phyloP scores from a whole-genome alignment of 106 monocot species.

The Cymbidium sinense region DNA sequence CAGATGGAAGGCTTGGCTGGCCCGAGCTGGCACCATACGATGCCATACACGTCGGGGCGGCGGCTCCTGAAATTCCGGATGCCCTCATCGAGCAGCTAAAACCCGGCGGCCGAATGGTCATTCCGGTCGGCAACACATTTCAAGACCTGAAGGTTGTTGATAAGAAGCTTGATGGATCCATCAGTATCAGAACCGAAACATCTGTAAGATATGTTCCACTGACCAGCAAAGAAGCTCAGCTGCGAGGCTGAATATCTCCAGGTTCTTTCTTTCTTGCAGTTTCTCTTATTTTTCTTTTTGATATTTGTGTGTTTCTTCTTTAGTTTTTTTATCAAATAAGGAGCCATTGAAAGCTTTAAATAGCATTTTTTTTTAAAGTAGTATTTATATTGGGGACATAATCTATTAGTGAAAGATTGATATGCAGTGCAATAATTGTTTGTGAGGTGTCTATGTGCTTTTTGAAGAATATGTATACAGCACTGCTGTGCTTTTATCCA shows the following conservation, averaged over 20 bases:
- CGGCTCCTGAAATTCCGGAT: slow-evolving; percentile 65
- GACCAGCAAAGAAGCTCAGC: slow-evolving; percentile 63
- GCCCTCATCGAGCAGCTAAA: slow-evolving; percentile 67
- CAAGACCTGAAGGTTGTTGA: slow-evolving; percentile 79
- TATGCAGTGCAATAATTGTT: too few relatives aligned
- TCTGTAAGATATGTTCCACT: slow-evolving; percentile 84
- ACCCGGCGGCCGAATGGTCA: slow-evolving; percentile 81
- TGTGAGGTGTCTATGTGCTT: too few relatives aligned
- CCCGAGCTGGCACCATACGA: slow-evolving; percentile 72
- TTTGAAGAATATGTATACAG: too few relatives aligned
- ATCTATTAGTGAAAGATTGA: too few relatives aligned
- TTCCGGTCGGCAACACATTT: slow-evolving; percentile 64
- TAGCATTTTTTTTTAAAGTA: not conserved
- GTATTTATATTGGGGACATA: not conserved
- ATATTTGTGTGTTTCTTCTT: not conserved
- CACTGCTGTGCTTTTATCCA: too few relatives aligned
- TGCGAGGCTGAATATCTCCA: slow-evolving; percentile 16
- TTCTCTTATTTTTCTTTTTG: not conserved
- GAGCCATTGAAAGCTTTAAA: not conserved
- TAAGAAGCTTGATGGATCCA: slow-evolving; percentile 64
- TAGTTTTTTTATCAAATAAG: not conserved
- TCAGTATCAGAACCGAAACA: slow-evolving; percentile 37
- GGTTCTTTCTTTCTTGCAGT: not conserved
- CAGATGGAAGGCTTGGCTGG: slow-evolving; percentile 85
- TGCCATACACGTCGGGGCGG: slow-evolving; percentile 85